Base-by-base conservation (phyloP, 2,329 filamentous ascomycete genomes). In the Myriosclerotinia duriaeana region DNA sequence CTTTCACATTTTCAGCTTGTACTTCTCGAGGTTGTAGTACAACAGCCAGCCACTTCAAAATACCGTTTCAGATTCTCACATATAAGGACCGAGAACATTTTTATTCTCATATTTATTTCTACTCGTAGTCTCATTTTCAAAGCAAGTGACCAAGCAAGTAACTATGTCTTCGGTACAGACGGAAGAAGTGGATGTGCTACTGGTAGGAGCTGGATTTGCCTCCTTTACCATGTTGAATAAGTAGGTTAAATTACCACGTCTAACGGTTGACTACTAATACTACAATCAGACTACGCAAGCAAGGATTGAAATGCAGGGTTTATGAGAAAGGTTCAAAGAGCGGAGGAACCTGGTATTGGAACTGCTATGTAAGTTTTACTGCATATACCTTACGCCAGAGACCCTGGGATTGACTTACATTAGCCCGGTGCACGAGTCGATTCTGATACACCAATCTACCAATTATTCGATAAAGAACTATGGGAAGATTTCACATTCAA, bases 401-500 rank as follows among this genome's bases (percentile, higher is more conserved):
- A 53, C 26, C 20, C 36, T n/a, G 11, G 15, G 48, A 44, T 46
- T 62, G 30, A 62, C 76, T 20, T 22, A 4, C 5, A n/a, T 20
- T 80, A 81, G 55, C 79, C 80, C 9, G 80, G 80, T 0, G 79
- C 80, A 34, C 60, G 67, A 52, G 67, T 69, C 2, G 85, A 88
- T 74, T 83, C 80, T 0, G 80, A 70, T 30, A 36, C 68, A 0
- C 73, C 73, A 60, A 75, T 79, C 61, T 74, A 79, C 64, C 79
- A 86, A 69, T 82, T 83, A 64, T 83, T 79, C 1, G 77, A 77
- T 54, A 71, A 76, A 46, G 75, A 77, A 5, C 22, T 73, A 1
- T 84, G 78, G 73, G 78, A 84, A 74, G 81, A 82, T 5, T 89
- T 84, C 84, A 85, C 79, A 46, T 89, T 85, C 83, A 77, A 78